Percentiles rank a stretch among this genome's conserved stretches.
These are phyloP conservation scores for Fraxinus ornus DNA, from an alignment of 305 asterid species.

Conservation along the genomic window DNA sequence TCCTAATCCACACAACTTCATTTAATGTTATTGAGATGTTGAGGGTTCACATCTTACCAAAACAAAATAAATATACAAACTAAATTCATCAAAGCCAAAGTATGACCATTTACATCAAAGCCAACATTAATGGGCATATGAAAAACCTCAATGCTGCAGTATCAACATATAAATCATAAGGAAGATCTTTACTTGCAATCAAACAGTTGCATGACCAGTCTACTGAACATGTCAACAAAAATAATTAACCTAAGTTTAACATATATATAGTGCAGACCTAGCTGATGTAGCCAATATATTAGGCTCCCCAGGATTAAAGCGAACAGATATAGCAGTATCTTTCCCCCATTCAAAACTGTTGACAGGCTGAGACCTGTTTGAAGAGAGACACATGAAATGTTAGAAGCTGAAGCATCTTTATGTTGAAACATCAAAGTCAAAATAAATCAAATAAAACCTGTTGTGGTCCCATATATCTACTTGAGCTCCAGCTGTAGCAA, in stretches of 20 bases:
- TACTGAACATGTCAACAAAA: slow-evolving; percentile 1
- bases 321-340: slow-evolving; percentile 68
- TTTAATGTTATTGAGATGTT: background rate
- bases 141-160: background rate
- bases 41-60: background rate
- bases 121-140: background rate
- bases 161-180: background rate
- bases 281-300: slow-evolving; percentile 80
- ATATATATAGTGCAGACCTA: slow-evolving; percentile 47
- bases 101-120: background rate
- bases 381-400: slow-evolving; percentile 18
- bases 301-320: slow-evolving; percentile 96
- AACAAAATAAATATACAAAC: background rate
- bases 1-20: background rate
- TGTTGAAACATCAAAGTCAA: background rate
- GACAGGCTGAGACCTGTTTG: slow-evolving; percentile 87
- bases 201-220: slow-evolving; percentile 5
- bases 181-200: slow-evolving; percentile 10
- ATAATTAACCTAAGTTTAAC: slow-evolving; percentile 15
- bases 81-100: background rate
- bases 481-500: slow-evolving; percentile 98
- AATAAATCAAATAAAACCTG: slow-evolving; percentile 48
- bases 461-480: slow-evolving; percentile 96
- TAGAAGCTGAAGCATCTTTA: slow-evolving; percentile 11
- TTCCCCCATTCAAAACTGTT: slow-evolving; percentile 82